Evolutionary conservation across 2,329 filamentous ascomycete species (phyloP).

Genomic region (Podosphaera fusca): DNA sequence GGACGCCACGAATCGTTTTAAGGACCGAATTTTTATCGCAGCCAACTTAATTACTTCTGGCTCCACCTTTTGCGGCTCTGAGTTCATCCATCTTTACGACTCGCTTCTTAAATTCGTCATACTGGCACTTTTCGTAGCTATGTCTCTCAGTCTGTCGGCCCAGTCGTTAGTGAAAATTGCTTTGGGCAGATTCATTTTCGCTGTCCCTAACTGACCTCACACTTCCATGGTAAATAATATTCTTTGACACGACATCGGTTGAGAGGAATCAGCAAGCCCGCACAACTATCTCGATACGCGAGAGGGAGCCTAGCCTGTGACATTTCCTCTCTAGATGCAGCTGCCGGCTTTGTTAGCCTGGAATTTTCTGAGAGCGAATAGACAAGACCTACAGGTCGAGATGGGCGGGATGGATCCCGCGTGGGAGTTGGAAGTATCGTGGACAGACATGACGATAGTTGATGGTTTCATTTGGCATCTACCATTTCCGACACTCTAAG

Average conservation of each 20-base stretch:
- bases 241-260: constrained; percentile 84
- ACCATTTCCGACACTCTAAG: too few relatives aligned
- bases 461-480: neutral
- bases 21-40: neutral
- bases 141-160: constrained; percentile 65
- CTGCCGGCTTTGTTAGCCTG: constrained; percentile 18
- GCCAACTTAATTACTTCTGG: constrained; percentile 50
- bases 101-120: constrained; percentile 94
- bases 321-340: constrained; percentile 80
- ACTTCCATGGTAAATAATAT: constrained; percentile 96
- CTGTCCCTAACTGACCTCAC: constrained; percentile 41
- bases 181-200: neutral
- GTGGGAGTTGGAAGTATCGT: neutral
- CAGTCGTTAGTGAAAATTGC: neutral
- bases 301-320: constrained; percentile 70
- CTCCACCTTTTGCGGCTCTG: constrained; percentile 60
- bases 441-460: neutral
- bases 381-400: neutral
- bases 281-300: constrained; percentile 87
- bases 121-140: constrained; percentile 98
- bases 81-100: constrained; percentile 98
- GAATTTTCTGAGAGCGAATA: neutral
- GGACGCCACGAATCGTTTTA: neutral
- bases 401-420: neutral
- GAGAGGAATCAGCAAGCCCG: constrained; percentile 78